Evolutionary conservation across 345 rosid species (phyloP), one percentile per base, ranked within the genome.

Genomic region (Eucalyptus sideroxylon): DNA sequence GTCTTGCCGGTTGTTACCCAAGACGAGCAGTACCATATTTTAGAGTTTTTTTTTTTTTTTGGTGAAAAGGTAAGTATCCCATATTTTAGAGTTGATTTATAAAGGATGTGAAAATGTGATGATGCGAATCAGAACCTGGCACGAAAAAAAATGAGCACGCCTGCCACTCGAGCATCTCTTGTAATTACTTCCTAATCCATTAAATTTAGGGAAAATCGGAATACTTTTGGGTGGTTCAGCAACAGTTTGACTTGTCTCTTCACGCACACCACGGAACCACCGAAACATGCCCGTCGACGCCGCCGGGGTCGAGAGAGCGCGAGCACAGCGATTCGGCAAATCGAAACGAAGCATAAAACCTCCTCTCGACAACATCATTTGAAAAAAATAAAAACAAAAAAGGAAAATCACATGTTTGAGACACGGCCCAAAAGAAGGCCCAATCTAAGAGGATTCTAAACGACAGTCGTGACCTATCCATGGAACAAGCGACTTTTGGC

Each of bases 401-500:
- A 26, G 24, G 59, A 27, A 60, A 11, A 27, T 60, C 31, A 11
- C 16, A 60, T 27, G 15, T 27, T 60, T 13, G 16, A 27, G 16
- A 60, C 31, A 59, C 15, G n/a, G 6, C 13, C 12, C 30, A 1
- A 56, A 24, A 9, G 62, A 56, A 56, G 4, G 10, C 10, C 59
- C 26, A 0, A 51, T 50, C 8, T 1, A 50, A 50, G 7, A 50
- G 19, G 19, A 3, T 50, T 50, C 1, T 50, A 50, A 50, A 50
- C 7, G 1, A 50, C 2, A 7, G 21, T 7, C 7, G 1, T 16
- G 53, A 50, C 3, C 3, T 3, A 50, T 50, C 8, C 19, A 1
- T 50, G 3, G 1, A 50, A 16, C 21, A 19, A 53, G 56, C 4
- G 4, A 53, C 10, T 2, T 9, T 19, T 1, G 1, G 4, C 23